Evolutionary conservation across 345 rosid species (phyloP).

Genomic region (Syzygium aromaticum): DNA sequence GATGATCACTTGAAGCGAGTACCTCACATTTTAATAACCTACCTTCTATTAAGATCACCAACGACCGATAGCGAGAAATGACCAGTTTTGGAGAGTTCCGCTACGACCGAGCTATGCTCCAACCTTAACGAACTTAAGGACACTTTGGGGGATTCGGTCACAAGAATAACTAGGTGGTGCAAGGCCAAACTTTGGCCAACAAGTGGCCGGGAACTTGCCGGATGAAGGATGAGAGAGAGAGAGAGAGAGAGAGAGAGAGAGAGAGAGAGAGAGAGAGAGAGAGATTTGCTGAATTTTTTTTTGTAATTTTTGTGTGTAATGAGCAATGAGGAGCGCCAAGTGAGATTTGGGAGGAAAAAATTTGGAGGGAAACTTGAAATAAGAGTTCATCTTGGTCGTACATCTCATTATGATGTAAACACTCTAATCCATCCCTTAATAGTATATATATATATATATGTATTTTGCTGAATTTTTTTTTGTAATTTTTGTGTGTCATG

Average conservation of each 20-base stretch:
- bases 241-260: background rate
- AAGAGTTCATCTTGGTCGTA: background rate
- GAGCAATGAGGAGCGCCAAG: background rate
- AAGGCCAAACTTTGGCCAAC: too few species aligned
- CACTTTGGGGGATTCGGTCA: background rate
- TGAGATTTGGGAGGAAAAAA: background rate
- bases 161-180: too few species aligned
- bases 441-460: too few species aligned
- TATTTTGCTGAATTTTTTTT: background rate
- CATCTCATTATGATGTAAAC: background rate
- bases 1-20: too few species aligned
- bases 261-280: too few species aligned
- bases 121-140: background rate
- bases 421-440: background rate
- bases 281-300: background rate
- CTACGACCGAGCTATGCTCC: too few species aligned
- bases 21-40: too few species aligned
- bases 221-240: too few species aligned
- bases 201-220: too few species aligned
- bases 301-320: background rate
- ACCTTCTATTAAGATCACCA: too few species aligned
- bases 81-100: too few species aligned
- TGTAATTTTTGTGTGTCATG: background rate
- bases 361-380: background rate
- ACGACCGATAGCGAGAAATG: too few species aligned